A percentile compares a stretch with the other conserved stretches of the same genome.
phyloP scores from a whole-genome alignment of 2,329 filamentous ascomycete species.

The Scorias spongiosa region DNA sequence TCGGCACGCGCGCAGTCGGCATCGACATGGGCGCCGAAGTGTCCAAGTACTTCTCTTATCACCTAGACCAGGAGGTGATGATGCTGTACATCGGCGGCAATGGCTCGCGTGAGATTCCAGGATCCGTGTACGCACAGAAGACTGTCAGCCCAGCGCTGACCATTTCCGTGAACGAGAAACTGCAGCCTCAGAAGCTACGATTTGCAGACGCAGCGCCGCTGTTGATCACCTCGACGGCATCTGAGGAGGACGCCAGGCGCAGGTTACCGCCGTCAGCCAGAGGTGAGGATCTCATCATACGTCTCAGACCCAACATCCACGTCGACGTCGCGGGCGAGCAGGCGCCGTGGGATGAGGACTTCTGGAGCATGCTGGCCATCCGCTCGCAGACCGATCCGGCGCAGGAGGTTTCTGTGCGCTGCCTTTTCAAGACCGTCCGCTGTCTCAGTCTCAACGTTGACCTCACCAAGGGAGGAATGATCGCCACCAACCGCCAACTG shows the following conservation, averaged over 20 bases:
- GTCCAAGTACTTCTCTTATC: conserved; percentile 16
- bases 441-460: conserved; percentile 20
- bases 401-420: conserved; percentile 19
- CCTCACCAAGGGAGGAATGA: conserved; percentile 18
- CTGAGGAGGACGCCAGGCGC: conserved; percentile 18
- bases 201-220: conserved; percentile 20
- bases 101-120: conserved; percentile 19
- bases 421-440: conserved; percentile 15
- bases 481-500: conserved; percentile 17
- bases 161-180: conserved; percentile 18
- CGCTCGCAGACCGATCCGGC: conserved; percentile 13
- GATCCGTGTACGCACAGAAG: conserved; percentile 18
- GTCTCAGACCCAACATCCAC: conserved; percentile 20
- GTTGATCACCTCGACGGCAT: conserved; percentile 20
- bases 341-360: conserved; percentile 17
- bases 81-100: conserved; percentile 20
- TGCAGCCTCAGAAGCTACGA: conserved; percentile 19
- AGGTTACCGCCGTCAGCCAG: conserved; percentile 15
- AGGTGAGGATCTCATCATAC: conserved; percentile 18
- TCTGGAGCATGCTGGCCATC: conserved; percentile 19
- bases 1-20: conserved; percentile 18
- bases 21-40: conserved; percentile 21
- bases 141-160: conserved; percentile 14
- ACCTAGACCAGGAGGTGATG: conserved; percentile 12
- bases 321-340: conserved; percentile 17